phyloP scores from a whole-genome alignment of 2,329 filamentous ascomycete genomes.

The Fusarium sp. region DNA sequence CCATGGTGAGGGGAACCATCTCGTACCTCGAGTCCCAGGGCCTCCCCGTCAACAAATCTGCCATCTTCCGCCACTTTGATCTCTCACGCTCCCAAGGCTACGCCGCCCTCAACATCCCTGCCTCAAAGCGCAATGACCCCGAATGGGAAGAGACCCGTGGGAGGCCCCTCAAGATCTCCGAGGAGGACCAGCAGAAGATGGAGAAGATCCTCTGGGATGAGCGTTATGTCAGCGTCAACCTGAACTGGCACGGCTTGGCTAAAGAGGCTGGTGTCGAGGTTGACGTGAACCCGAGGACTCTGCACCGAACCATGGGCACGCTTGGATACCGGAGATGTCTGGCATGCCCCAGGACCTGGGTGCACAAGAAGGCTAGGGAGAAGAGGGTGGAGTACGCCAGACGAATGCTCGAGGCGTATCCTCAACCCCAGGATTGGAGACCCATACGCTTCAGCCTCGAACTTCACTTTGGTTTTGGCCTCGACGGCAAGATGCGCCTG shows the following conservation, averaged over 20 bases:
- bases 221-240: slow-evolving; percentile 45
- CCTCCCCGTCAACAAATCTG: slow-evolving; percentile 54
- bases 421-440: slow-evolving; percentile 49
- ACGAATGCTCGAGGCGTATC: slow-evolving; percentile 49
- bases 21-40: slow-evolving; percentile 54
- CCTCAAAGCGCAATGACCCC: slow-evolving; percentile 51
- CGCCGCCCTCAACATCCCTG: slow-evolving; percentile 49
- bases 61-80: slow-evolving; percentile 55
- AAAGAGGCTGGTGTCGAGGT: slow-evolving; percentile 49
- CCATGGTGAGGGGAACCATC: slow-evolving; percentile 54
- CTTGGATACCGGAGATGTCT: slow-evolving; percentile 52
- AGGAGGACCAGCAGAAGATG: slow-evolving; percentile 52
- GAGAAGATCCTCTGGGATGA: slow-evolving; percentile 53
- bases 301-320: slow-evolving; percentile 54
- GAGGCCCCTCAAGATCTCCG: slow-evolving; percentile 50
- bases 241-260: slow-evolving; percentile 51
- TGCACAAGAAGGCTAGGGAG: slow-evolving; percentile 49
- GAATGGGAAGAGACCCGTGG: slow-evolving; percentile 55
- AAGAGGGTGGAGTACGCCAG: slow-evolving; percentile 50
- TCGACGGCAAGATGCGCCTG: slow-evolving; percentile 52
- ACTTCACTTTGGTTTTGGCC: slow-evolving; percentile 54
- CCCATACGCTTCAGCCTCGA: slow-evolving; percentile 52
- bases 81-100: slow-evolving; percentile 54
- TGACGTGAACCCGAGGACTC: slow-evolving; percentile 50
- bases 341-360: slow-evolving; percentile 45